Conservation (phyloP, 2,329 filamentous ascomycete species). For the Sporothrix variecibatus region DNA sequence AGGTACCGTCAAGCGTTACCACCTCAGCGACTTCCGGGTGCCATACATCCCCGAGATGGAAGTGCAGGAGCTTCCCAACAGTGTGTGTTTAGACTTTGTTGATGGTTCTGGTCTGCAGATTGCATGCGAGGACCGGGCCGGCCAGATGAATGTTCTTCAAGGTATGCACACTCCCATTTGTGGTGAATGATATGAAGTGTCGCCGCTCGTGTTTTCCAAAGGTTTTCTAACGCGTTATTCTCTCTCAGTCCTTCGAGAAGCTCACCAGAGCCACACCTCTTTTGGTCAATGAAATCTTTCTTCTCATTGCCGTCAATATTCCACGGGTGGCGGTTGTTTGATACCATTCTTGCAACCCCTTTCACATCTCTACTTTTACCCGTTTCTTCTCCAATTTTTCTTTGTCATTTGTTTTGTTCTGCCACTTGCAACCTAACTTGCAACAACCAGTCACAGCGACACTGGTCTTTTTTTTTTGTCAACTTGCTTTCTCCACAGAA, state of each 20-base stretch:
- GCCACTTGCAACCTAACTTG: background rate
- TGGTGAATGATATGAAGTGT: background rate
- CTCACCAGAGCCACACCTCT: conserved; percentile 42
- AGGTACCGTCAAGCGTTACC: conserved; percentile 69
- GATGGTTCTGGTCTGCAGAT: conserved; percentile 64
- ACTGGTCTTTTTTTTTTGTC: conserved; percentile 1
- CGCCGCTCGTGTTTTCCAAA: background rate
- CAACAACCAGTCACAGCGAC: conserved; percentile 16
- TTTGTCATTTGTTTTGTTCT: background rate
- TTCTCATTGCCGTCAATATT: background rate
- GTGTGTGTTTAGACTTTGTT: conserved; percentile 64
- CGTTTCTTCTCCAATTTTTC: background rate
- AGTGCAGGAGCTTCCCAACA: conserved; percentile 88
- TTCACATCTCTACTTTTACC: background rate
- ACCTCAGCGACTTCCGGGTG: conserved; percentile 77
- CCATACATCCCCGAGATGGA: conserved; percentile 88
- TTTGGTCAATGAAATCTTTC: conserved; percentile 36
- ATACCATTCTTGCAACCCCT: background rate
- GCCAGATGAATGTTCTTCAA: conserved; percentile 57
- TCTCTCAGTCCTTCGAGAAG: conserved; percentile 45
- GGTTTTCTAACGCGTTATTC: background rate
- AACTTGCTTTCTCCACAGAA: background rate
- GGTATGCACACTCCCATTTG: conserved; percentile 45
- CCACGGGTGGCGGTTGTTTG: too few relatives aligned
- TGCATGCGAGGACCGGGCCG: conserved; percentile 63